phyloP scores from a whole-genome alignment of 352 stramenopile genomes.

The Phytophthora fragariae region DNA sequence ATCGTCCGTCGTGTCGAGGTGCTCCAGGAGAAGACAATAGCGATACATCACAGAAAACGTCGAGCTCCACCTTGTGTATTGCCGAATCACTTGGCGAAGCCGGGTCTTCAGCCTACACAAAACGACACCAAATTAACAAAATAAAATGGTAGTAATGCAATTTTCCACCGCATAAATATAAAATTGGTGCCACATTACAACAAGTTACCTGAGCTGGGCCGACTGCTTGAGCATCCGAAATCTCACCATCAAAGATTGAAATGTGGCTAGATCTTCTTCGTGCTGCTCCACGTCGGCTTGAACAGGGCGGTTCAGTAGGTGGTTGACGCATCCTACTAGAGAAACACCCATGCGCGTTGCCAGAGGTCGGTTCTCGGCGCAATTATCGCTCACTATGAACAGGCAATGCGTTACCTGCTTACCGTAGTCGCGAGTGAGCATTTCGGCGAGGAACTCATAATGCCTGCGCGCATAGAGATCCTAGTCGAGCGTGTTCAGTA shows the following conservation, averaged over 20 bases:
- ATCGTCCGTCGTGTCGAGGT: not conserved
- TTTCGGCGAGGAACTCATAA: not conserved
- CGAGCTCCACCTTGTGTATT: not conserved
- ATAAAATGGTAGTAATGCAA: not conserved
- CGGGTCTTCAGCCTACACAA: not conserved
- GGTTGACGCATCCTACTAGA: slow-evolving; percentile 4
- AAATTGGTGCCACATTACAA: too few species aligned
- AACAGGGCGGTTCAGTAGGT: not conserved
- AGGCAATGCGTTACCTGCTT: not conserved
- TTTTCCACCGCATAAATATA: too few species aligned
- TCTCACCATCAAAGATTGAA: slow-evolving; percentile 4
- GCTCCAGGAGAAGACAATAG: not conserved
- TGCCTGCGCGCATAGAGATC: not conserved
- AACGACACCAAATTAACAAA: not conserved
- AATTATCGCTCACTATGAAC: slow-evolving; percentile 9
- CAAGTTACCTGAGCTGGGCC: not conserved
- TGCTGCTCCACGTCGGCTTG: not conserved
- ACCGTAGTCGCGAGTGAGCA: slow-evolving; percentile 13
- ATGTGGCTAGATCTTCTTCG: not conserved
- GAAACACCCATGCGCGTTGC: not conserved
- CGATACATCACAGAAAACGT: not conserved
- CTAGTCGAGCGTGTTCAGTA: not conserved
- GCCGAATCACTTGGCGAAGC: not conserved
- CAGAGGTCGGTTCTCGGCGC: not conserved
- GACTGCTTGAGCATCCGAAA: slow-evolving; percentile 9